These are phyloP conservation scores for Gossypium mustelinum DNA, from an alignment of 345 rosid species.

Conservation along the genomic window DNA sequence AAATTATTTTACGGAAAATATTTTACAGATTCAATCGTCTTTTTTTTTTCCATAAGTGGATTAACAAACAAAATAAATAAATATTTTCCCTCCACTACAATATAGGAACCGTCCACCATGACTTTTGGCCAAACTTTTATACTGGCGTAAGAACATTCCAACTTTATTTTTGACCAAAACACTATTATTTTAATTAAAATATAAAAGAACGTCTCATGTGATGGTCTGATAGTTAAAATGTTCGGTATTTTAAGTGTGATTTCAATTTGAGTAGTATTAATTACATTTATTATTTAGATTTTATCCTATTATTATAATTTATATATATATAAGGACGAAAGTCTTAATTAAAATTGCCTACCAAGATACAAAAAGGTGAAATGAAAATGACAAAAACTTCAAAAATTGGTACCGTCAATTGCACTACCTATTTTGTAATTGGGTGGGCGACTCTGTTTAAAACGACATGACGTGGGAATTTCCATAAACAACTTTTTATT, in stretches of 20 bases:
- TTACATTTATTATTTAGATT: too few species aligned
- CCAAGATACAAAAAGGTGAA: not conserved
- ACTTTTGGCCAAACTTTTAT: not conserved
- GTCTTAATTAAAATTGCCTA: not conserved
- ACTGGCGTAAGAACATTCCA: not conserved
- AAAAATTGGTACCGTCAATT: not conserved
- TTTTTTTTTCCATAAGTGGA: too few species aligned
- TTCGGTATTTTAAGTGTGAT: rapidly evolving
- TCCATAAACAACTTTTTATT: not conserved
- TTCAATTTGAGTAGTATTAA: too few species aligned
- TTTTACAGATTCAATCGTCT: too few species aligned
- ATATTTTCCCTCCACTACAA: too few species aligned
- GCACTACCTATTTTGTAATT: not conserved
- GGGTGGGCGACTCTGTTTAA: constrained; percentile 1
- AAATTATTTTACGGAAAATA: too few species aligned
- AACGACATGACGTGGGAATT: not conserved
- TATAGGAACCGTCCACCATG: not conserved
- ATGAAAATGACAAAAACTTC: not conserved
- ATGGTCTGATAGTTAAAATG: too few species aligned
- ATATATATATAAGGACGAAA: too few species aligned
- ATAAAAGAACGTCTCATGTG: too few species aligned
- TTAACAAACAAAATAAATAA: too few species aligned
- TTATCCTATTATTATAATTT: too few species aligned
- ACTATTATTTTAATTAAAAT: too few species aligned
- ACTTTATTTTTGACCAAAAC: not conserved